phyloP scores from a whole-genome alignment of 352 stramenopile species.

The Proteromonas lacertae region DNA sequence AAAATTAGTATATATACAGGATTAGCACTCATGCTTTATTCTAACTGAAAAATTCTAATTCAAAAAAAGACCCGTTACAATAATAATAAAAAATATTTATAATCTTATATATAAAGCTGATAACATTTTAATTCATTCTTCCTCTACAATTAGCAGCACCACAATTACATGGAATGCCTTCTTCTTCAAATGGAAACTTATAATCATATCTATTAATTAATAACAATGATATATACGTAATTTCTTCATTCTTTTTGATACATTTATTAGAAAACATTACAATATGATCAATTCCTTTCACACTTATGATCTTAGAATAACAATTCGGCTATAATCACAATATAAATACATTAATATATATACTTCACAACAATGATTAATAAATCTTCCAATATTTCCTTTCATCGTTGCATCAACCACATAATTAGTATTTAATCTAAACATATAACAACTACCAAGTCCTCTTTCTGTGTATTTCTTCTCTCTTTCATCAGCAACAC shows the following conservation, averaged over 20 bases:
- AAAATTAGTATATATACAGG: no score
- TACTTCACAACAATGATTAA: conserved; percentile 68
- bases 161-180: conserved; percentile 58
- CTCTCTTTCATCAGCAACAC: conserved; percentile 47
- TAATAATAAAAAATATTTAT: no score
- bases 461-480: conserved; percentile 46
- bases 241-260: no score
- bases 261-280: no score
- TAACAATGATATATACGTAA: no score
- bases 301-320: no score
- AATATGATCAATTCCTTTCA: no score
- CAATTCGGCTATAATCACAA: no score
- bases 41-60: no score
- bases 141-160: conserved; percentile 61
- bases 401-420: conserved; percentile 69
- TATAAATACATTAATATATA: no score
- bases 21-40: conserved; percentile 11
- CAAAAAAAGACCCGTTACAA: no score
- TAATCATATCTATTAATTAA: conserved; percentile 82
- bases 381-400: conserved; percentile 67
- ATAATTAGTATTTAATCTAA: conserved; percentile 49
- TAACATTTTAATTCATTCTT: conserved; percentile 45
- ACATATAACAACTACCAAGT: conserved; percentile 77
- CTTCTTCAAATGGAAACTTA: conserved; percentile 80
- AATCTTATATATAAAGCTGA: background rate